Evolutionary conservation across 2,329 filamentous ascomycete genomes (phyloP).

Genomic region (Monilinia vaccinii-corymbosi): DNA sequence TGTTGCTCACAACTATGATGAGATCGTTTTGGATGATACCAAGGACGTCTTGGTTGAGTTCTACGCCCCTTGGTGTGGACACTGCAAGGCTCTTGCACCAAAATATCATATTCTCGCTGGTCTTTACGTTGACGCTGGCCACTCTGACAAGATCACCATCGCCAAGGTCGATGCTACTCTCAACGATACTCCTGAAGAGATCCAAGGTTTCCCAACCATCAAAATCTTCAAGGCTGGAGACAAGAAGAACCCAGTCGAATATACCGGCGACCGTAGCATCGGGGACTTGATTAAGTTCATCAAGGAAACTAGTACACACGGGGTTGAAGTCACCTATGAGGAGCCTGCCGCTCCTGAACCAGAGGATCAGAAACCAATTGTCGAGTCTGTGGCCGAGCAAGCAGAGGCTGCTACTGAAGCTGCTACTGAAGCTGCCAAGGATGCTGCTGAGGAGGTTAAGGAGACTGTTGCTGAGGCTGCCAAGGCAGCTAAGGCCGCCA

Average conservation of each 20-base stretch:
- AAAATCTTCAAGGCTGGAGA: conserved; percentile 90
- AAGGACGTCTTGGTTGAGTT: conserved; percentile 98
- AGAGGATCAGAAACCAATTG: conserved; percentile 35
- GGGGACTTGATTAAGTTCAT: conserved; percentile 91
- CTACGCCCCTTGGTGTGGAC: conserved; percentile 98
- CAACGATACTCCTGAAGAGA: conserved; percentile 96
- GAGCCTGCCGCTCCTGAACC: conserved; percentile 38
- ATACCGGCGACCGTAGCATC: conserved; percentile 77
- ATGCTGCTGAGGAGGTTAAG: conserved; percentile 38
- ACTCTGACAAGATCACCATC: conserved; percentile 77
- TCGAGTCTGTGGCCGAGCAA: conserved; percentile 33
- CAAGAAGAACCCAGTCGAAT: conserved; percentile 79
- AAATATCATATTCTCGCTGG: conserved; percentile 89
- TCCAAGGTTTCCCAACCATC: conserved; percentile 97
- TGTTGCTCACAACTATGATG: conserved; percentile 88
- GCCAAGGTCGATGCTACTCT: conserved; percentile 95
- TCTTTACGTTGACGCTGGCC: conserved; percentile 65
- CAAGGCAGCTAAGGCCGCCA: conserved; percentile 35
- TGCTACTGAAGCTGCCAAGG: conserved; percentile 30
- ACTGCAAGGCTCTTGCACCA: conserved; percentile 97
- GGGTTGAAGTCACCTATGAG: conserved; percentile 55
- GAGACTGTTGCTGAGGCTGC: conserved; percentile 41
- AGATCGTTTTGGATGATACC: conserved; percentile 81
- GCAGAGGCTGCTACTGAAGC: conserved; percentile 33
- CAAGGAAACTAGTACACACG: conserved; percentile 89